Conservation (phyloP, 1,284 basidiomycete species). For the Mrakiaceae sp. region DNA sequence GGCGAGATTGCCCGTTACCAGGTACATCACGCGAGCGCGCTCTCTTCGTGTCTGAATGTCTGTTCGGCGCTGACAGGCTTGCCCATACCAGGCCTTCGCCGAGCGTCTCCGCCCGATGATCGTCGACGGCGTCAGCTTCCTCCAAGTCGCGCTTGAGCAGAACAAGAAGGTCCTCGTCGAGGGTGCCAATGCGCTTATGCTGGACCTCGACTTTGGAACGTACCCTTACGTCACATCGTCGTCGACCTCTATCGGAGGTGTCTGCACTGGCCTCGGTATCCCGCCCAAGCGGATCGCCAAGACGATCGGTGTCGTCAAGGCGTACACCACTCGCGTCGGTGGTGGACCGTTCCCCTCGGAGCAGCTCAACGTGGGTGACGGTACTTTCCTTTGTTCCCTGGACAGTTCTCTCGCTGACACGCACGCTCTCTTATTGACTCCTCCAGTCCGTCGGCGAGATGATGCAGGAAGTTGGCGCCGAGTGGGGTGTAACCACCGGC, state of each 20-base stretch:
- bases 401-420: background rate
- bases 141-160: constrained; percentile 64
- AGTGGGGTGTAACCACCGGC: constrained; percentile 88
- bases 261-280: constrained; percentile 90
- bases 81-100: constrained; percentile 53
- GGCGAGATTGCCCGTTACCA: constrained; percentile 89
- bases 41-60: background rate
- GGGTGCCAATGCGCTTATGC: constrained; percentile 96
- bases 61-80: background rate
- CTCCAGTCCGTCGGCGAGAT: constrained; percentile 65
- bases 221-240: constrained; percentile 96
- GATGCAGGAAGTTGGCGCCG: constrained; percentile 84
- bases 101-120: constrained; percentile 79
- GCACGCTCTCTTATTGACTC: background rate
- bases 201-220: constrained; percentile 95
- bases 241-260: constrained; percentile 80
- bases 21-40: constrained; percentile 35
- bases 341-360: constrained; percentile 97
- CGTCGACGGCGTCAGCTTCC: constrained; percentile 71
- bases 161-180: constrained; percentile 83
- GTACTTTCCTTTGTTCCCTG: background rate
- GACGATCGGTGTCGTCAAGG: constrained; percentile 87
- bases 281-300: constrained; percentile 77
- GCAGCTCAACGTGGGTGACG: constrained; percentile 61
- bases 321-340: constrained; percentile 94